Percentiles rank a stretch among this genome's conserved stretches.
phyloP scores from a whole-genome alignment of 2,329 filamentous ascomycete genomes.

The Drechslerella dactyloides region DNA sequence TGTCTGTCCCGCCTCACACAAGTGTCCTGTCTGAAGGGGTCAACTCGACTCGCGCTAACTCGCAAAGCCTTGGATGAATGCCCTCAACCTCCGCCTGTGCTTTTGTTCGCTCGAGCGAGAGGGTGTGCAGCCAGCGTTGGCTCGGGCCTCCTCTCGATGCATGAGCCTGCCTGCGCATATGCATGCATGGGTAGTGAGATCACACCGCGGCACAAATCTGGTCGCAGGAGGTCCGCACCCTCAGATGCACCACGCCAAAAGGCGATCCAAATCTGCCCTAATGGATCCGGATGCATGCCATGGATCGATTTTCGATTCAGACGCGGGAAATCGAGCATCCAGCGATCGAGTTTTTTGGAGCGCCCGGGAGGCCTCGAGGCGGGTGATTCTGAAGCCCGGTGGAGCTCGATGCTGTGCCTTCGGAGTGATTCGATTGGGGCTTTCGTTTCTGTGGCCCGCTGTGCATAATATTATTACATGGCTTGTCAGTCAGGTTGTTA shows the following conservation, averaged over 20 bases:
- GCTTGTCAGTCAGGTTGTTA: too few species aligned
- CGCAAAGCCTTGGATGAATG: neutral
- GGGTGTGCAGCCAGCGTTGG: neutral
- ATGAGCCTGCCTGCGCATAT: neutral
- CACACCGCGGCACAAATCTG: slow-evolving; percentile 1
- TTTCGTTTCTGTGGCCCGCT: too few species aligned
- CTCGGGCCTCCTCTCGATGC: neutral
- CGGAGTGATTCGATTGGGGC: too few species aligned
- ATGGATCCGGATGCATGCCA: too few species aligned
- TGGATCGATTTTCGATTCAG: neutral
- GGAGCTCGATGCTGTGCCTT: too few species aligned
- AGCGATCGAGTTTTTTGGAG: neutral
- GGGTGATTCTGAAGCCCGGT: too few species aligned
- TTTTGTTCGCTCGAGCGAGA: neutral
- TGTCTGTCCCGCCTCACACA: too few species aligned
- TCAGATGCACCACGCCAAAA: neutral
- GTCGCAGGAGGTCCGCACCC: neutral
- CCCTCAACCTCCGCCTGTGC: neutral
- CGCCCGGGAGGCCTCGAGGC: neutral
- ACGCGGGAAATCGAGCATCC: neutral
- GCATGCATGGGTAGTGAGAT: neutral
- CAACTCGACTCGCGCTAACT: too few species aligned
- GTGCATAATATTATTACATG: too few species aligned
- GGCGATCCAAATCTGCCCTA: neutral
- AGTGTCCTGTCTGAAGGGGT: too few species aligned